Evolutionary conservation across 441 rosid genomes (phyloP), one percentile per base, ranked within the genome.

Genomic region (Mallotus japonicus): DNA sequence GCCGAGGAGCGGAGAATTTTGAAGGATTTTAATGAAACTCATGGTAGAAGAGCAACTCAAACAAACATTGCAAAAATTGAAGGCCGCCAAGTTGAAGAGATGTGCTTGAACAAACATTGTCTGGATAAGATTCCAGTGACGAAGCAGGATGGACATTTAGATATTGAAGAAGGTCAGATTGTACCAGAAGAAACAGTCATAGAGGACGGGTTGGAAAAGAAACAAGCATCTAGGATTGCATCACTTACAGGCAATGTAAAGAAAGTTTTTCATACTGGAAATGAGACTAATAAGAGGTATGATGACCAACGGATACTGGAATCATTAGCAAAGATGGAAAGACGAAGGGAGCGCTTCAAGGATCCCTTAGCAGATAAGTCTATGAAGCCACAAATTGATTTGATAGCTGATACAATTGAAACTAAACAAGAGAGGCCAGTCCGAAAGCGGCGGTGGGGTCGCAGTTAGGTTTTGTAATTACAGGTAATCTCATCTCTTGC

Each of bases 401-500:
- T 32, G 51, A 14, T 19, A 59, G 75, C 62, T 16, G 79, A 79
- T 59, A 62, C 76, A 34, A 50, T 56, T 70, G 85, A 67, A 71
- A 61, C 70, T 16, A 84, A 81, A 82, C 81, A 70, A 70, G 77
- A 74, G 22, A 80, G 90, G 77, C 89, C 91, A 58, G 69, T 83
- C 63, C 78, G 87, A 70, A 87, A 86, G 84, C 87, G 95, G 78
- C 85, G 71, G 63, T 87, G 97, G 93, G 77, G 78, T 74, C 85
- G 79, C 75, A 79, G 58, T 60, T 85, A 77, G 56, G 58, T 20
- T 56, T 40, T 55, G 60, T n/a, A 10, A 55, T 53, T 47, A 42
- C 63, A n/a, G 59, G 50, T 62, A 75, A 32, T 67, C 47, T n/a
- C 8, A 46, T 50, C 28, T 59, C 28, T 60, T 71, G 4, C 17